Percentiles rank a stretch among this genome's conserved stretches.
Conservation (phyloP, 1,284 basidiomycete species). For the Papiliotrema nemorosa region DNA sequence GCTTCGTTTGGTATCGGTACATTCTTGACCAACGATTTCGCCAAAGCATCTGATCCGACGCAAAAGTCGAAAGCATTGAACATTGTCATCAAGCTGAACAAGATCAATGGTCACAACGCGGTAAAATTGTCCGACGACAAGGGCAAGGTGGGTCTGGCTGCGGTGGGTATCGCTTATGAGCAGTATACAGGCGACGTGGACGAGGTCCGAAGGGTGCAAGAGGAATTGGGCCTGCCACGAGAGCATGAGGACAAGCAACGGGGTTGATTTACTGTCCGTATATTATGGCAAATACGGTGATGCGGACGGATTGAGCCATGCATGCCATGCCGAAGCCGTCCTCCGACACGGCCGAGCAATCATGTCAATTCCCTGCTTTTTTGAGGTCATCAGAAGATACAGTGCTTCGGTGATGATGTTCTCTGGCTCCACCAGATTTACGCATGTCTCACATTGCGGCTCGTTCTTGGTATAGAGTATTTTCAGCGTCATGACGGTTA, state of each 20-base stretch:
- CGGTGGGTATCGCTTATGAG: constrained; percentile 3
- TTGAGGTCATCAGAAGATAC: too few species aligned
- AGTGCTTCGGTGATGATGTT: too few species aligned
- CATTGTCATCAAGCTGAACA: constrained; percentile 86
- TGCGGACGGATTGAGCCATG: too few species aligned
- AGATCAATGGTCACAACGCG: constrained; percentile 68
- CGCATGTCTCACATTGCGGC: too few species aligned
- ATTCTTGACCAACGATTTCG: constrained; percentile 83
- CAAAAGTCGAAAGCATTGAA: constrained; percentile 76
- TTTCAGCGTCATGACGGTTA: too few species aligned
- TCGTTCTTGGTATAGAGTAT: too few species aligned
- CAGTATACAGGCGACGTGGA: constrained; percentile 43
- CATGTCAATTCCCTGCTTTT: too few species aligned
- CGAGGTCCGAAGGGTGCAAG: constrained; percentile 40
- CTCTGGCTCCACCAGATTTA: too few species aligned
- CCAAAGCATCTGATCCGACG: constrained; percentile 56
- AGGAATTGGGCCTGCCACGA: constrained; percentile 26
- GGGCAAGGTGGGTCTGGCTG: constrained; percentile 61
- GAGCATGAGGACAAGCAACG: constrained; percentile 24
- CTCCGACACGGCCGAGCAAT: too few species aligned
- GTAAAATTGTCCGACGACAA: constrained; percentile 91
- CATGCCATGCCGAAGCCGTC: too few species aligned
- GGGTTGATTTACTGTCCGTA: constrained; percentile 7
- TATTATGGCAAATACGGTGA: too few species aligned
- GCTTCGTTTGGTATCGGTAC: constrained; percentile 89